phyloP scores from a whole-genome alignment of 176 grass and related monocot genomes.

The Oryza punctata region DNA sequence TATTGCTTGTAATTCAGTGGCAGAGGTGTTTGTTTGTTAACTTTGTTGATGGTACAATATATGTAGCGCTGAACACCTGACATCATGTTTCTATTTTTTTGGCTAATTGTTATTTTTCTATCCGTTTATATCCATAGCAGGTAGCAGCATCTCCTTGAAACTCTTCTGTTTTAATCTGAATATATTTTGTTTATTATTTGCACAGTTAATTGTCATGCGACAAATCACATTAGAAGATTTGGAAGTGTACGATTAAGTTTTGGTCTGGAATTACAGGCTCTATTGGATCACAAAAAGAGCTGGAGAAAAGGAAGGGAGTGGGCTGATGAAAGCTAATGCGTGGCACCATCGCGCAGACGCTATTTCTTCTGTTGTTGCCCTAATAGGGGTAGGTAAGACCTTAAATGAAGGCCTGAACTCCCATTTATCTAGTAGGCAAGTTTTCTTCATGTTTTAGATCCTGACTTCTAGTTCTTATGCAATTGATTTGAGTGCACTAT shows the following conservation, averaged over 20 bases:
- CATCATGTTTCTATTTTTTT: background rate
- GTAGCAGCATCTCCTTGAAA: conserved; percentile 5
- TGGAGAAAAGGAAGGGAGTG: conserved; percentile 92
- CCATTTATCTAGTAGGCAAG: conserved; percentile 26
- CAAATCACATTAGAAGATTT: conserved; percentile 18
- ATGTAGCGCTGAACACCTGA: background rate
- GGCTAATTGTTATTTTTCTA: background rate
- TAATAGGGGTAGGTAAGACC: conserved; percentile 90
- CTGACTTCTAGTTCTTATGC: conserved; percentile 1
- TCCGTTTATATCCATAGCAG: background rate
- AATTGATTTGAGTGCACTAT: conserved; percentile 25
- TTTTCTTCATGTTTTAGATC: conserved; percentile 9
- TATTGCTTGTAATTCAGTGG: conserved; percentile 6
- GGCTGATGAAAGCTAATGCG: conserved; percentile 95
- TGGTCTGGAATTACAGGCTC: conserved; percentile 52
- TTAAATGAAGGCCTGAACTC: conserved; percentile 21
- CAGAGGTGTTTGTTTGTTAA: conserved; percentile 3
- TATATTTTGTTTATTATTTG: conserved; percentile 28
- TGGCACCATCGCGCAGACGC: conserved; percentile 95
- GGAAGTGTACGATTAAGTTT: conserved; percentile 8
- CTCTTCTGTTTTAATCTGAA: conserved; percentile 21
- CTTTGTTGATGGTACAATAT: conserved; percentile 26
- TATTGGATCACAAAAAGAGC: conserved; percentile 92
- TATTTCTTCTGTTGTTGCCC: conserved; percentile 87
- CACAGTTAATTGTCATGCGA: conserved; percentile 5